Evolutionary conservation across 116 monocot species (phyloP).

Genomic region (Thalassia testudinum): DNA sequence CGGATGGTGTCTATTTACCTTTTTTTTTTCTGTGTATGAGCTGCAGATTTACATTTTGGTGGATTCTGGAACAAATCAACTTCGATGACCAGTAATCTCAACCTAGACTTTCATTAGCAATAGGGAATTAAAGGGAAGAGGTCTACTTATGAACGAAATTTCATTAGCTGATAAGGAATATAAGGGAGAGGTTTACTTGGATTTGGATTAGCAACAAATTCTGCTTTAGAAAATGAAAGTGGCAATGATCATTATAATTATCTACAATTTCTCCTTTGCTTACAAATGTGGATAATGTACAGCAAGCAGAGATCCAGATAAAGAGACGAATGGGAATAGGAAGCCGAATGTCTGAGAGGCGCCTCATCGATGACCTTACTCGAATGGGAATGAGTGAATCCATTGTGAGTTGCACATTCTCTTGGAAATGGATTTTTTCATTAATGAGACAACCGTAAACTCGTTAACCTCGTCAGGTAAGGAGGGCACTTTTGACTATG

Average conservation of each 20-base stretch:
- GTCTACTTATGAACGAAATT: too few relatives aligned
- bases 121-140: too few relatives aligned
- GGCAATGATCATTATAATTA: too few relatives aligned
- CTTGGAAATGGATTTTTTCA: too few relatives aligned
- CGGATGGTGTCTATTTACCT: not conserved
- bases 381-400: conserved; percentile 97
- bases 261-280: conserved; percentile 1
- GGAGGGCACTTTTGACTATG: conserved; percentile 97
- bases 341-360: conserved; percentile 79
- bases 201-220: too few relatives aligned
- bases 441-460: too few relatives aligned
- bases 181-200: too few relatives aligned
- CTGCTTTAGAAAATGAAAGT: too few relatives aligned
- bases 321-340: conserved; percentile 99
- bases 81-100: too few relatives aligned
- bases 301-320: conserved; percentile 96
- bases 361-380: conserved; percentile 21
- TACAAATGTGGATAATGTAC: conserved; percentile 2
- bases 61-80: not conserved
- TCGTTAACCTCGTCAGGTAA: conserved; percentile 33
- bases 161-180: too few relatives aligned
- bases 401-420: conserved; percentile 84
- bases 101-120: too few relatives aligned
- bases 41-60: not conserved
- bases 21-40: not conserved